Evolutionary conservation across 1,139 yeast species (phyloP), one percentile per base, ranked within the genome.

Genomic region (Geotrichum europaeum): DNA sequence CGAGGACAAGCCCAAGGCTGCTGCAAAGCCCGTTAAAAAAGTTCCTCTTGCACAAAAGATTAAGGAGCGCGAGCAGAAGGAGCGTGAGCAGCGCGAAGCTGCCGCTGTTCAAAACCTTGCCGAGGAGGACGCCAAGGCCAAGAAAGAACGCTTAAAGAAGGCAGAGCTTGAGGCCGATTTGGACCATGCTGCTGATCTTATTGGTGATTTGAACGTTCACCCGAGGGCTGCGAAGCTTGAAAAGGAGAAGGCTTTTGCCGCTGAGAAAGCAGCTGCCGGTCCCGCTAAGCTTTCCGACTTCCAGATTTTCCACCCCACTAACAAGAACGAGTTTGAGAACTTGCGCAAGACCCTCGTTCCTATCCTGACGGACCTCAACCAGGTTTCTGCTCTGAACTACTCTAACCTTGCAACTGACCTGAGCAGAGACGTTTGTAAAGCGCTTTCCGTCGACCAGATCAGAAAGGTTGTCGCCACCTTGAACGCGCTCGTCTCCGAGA

Each of bases 121-220:
- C 49, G 79, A 78, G 59, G 81, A 78, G 67, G 79, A 77, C 68
- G 79, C 78, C 51, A 74, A 75, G 63, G 77, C 80, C 60, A 82
- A 90, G 72, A 83, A 79, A 69, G 94, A 87, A 71, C 75, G 91
- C 73, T 79, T 88, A 73, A 87, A 81, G 71, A 79, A 86, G 72
- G 96, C 94, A 20, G 96, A 94, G 76, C 72, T 89, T 62, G 86
- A 84, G 56, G 84, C 96, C 43, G 99, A 94, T 77, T 79, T 94
- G 75, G 89, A 87, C 75, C 88, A 89, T 72, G 98, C 98, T 28
- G 94, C 96, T 32, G 96, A 90, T 69, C 79, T 94, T 69, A 90
- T 94, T 71, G 96, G 94, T 45, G 92, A 91, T 40, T 87, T 70
- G 58, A 80, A 82, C 65, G 79, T 79, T 70, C 79, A 81, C 66